These are phyloP conservation scores for Geotrichum europaeum DNA, from an alignment of 1,139 yeast genomes.

Conservation along the genomic window DNA sequence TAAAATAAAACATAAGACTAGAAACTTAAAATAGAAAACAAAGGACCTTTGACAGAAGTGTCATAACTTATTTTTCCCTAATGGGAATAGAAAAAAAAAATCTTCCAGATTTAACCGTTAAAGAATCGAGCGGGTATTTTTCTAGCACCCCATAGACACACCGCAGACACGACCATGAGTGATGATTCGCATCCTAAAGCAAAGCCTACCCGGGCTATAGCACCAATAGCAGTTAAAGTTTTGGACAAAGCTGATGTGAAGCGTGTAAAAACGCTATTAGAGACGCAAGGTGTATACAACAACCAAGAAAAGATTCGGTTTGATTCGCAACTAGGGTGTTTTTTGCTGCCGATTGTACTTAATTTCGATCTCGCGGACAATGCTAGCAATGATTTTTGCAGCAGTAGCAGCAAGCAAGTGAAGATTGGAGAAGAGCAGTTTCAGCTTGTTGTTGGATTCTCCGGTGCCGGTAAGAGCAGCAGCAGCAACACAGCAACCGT, in stretches of 20 bases:
- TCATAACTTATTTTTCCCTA: too few species aligned
- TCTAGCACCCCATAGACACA: too few species aligned
- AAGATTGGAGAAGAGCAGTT: slow-evolving; percentile 14
- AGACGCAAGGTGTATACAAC: slow-evolving; percentile 21
- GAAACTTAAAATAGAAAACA: too few species aligned
- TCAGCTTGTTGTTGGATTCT: neutral
- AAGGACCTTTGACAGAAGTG: too few species aligned
- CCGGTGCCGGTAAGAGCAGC: slow-evolving; percentile 1
- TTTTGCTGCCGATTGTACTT: neutral
- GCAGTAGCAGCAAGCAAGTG: neutral
- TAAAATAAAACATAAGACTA: too few species aligned
- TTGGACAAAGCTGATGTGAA: slow-evolving; percentile 23
- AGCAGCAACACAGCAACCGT: slow-evolving; percentile 14
- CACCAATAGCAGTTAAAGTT: slow-evolving; percentile 9
- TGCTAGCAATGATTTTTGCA: neutral
- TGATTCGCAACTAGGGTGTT: slow-evolving; percentile 2
- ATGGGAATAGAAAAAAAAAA: too few species aligned
- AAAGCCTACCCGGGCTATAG: too few species aligned
- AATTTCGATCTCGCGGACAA: neutral
- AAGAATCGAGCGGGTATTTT: too few species aligned
- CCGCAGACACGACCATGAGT: too few species aligned
- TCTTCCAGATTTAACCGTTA: too few species aligned
- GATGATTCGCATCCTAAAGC: too few species aligned
- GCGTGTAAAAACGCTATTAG: slow-evolving; percentile 29
- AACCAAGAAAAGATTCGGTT: slow-evolving; percentile 27